A percentile compares a stretch with the other conserved stretches of the same genome.
Evolutionary conservation across 768 basidiomycete genomes (phyloP).

Genomic region (Suillus placidus): DNA sequence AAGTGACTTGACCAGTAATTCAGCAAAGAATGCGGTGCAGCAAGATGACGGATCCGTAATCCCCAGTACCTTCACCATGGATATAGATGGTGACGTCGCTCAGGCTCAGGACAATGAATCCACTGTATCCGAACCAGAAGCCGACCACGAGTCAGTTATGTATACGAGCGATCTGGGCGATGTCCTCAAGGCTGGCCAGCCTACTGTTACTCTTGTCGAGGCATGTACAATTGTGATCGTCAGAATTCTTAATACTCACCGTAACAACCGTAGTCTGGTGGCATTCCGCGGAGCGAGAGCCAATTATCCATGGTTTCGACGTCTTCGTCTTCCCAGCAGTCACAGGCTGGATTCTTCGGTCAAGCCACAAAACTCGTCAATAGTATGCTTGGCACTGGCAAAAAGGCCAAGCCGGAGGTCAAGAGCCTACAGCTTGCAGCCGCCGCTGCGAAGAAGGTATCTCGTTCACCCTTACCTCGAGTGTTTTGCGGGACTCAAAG

Average conservation of each 20-base stretch:
- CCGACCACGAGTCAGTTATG: slow-evolving; percentile 35
- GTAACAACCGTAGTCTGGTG: slow-evolving; percentile 21
- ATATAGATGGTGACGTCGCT: slow-evolving; percentile 19
- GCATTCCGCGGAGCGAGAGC: slow-evolving; percentile 48
- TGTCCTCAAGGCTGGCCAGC: slow-evolving; percentile 39
- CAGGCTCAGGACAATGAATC: slow-evolving; percentile 16
- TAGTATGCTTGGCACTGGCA: slow-evolving; percentile 66
- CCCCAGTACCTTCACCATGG: slow-evolving; percentile 13
- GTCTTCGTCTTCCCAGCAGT: slow-evolving; percentile 34
- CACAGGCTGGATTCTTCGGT: slow-evolving; percentile 64
- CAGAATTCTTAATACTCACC: slow-evolving; percentile 4
- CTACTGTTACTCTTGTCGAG: slow-evolving; percentile 43
- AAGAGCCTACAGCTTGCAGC: slow-evolving; percentile 85
- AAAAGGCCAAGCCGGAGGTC: slow-evolving; percentile 75
- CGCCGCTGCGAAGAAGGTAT: slow-evolving; percentile 86
- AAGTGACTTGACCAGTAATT: slow-evolving; percentile 14
- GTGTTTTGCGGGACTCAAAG: slow-evolving; percentile 12
- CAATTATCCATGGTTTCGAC: slow-evolving; percentile 57
- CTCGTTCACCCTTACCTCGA: slow-evolving; percentile 17
- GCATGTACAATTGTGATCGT: slow-evolving; percentile 37
- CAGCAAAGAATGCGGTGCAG: slow-evolving; percentile 15
- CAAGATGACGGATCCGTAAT: background rate
- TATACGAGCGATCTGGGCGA: slow-evolving; percentile 44
- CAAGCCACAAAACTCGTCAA: slow-evolving; percentile 72
- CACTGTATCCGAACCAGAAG: slow-evolving; percentile 38